These are phyloP conservation scores for Purshia tridentata DNA, from an alignment of 306 rosid species.

Conservation along the genomic window DNA sequence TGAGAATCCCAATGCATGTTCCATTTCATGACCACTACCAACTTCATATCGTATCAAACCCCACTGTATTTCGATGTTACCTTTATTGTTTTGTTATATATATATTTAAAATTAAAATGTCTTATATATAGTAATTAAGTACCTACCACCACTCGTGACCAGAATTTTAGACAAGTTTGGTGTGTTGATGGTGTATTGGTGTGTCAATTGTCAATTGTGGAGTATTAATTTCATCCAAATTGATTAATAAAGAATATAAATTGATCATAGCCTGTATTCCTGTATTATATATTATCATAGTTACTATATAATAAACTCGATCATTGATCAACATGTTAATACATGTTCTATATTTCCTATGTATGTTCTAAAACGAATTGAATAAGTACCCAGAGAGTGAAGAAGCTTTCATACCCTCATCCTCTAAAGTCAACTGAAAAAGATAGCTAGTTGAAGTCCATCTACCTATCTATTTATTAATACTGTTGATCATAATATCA, in stretches of 20 bases:
- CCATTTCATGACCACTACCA: constrained; percentile 47
- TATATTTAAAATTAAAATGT: background rate
- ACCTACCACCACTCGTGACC: constrained; percentile 25
- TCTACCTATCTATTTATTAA: too few species aligned
- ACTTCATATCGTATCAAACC: background rate
- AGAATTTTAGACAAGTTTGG: constrained; percentile 32
- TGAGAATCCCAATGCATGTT: constrained; percentile 94
- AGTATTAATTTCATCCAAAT: constrained; percentile 13
- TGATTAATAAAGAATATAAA: constrained; percentile 23
- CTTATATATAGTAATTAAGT: background rate
- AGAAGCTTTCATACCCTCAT: too few species aligned
- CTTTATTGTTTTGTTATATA: too few species aligned
- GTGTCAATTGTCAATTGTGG: constrained; percentile 15
- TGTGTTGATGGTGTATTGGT: constrained; percentile 19
- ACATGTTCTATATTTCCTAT: too few species aligned
- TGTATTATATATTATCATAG: background rate
- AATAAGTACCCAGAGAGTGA: too few species aligned
- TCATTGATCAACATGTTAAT: too few species aligned
- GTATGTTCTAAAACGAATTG: too few species aligned
- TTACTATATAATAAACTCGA: too few species aligned
- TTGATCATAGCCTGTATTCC: constrained; percentile 28
- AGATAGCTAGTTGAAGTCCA: too few species aligned
- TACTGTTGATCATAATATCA: too few species aligned
- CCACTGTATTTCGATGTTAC: background rate
- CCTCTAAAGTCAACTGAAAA: too few species aligned